Conservation (phyloP, 2,329 filamentous ascomycete genomes). For the Diaporthe capsici region DNA sequence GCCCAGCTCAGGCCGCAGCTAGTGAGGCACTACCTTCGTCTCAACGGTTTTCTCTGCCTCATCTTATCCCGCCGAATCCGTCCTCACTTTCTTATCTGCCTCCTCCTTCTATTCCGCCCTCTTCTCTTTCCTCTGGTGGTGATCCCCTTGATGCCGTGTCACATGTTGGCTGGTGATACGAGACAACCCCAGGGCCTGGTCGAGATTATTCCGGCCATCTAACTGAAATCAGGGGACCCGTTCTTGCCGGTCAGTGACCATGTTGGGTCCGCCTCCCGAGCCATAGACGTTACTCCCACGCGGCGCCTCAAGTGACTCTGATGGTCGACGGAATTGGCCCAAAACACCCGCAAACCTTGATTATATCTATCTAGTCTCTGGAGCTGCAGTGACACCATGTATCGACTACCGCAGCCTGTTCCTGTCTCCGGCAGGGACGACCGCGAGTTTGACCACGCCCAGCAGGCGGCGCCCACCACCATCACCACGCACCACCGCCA, state of each 20-base stretch:
- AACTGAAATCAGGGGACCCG: neutral
- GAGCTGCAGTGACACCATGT: conserved; percentile 21
- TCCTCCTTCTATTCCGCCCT: neutral
- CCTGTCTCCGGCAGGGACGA: neutral
- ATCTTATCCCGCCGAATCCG: conserved; percentile 6
- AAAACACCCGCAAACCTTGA: neutral
- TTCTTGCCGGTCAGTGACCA: conserved; percentile 2
- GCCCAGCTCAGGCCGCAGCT: conserved; percentile 19
- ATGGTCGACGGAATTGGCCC: neutral
- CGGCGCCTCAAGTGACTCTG: conserved; percentile 9
- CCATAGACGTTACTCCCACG: neutral
- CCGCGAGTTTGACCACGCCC: neutral
- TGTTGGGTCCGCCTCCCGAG: neutral
- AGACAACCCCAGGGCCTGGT: conserved; percentile 1
- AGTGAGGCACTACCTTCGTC: conserved; percentile 19
- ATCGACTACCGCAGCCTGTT: neutral
- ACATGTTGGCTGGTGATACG: conserved; percentile 10
- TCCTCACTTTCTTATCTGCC: neutral
- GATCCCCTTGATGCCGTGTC: conserved; percentile 7
- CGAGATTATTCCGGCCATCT: conserved; percentile 21
- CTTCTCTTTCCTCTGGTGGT: neutral
- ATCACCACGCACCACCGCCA: conserved; percentile 17
- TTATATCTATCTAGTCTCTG: neutral
- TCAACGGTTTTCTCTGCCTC: conserved; percentile 30
- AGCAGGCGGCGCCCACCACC: neutral